These are phyloP conservation scores for Scheffersomyces stipitis DNA, from an alignment of 805 yeast species.

Conservation along the genomic window DNA sequence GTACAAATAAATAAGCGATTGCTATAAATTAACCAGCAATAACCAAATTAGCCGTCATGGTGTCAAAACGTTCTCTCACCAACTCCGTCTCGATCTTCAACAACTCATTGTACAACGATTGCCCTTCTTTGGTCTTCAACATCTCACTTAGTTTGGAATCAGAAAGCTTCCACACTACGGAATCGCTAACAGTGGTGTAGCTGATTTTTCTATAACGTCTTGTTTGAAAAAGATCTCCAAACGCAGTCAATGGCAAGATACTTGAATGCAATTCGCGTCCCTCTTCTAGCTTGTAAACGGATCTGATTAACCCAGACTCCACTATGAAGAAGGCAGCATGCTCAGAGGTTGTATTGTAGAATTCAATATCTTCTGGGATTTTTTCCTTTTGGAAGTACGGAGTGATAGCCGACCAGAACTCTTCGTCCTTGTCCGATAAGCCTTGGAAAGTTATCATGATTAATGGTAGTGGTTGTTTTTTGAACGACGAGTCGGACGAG, in stretches of 20 bases:
- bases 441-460: constrained; percentile 66
- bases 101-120: constrained; percentile 61
- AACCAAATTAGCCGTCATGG: constrained; percentile 72
- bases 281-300: constrained; percentile 38
- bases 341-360: constrained; percentile 46
- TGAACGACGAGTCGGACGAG: constrained; percentile 31
- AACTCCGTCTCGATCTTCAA: constrained; percentile 59
- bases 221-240: constrained; percentile 54
- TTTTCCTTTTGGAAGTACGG: constrained; percentile 51
- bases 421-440: constrained; percentile 44
- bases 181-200: constrained; percentile 58
- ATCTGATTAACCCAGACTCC: constrained; percentile 46
- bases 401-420: constrained; percentile 65
- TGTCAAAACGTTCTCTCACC: constrained; percentile 68
- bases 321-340: constrained; percentile 58
- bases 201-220: constrained; percentile 43
- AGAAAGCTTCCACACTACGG: constrained; percentile 69
- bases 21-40: constrained; percentile 46
- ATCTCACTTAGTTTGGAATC: constrained; percentile 45
- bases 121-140: constrained; percentile 43
- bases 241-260: constrained; percentile 71
- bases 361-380: constrained; percentile 44
- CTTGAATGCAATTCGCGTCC: constrained; percentile 35
- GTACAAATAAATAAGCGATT: neutral
- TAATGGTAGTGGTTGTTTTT: constrained; percentile 61